A percentile compares a stretch with the other conserved stretches of the same genome.
Evolutionary conservation across 208 protist species (phyloP).

Genomic region (Leishmania lainsoni): DNA sequence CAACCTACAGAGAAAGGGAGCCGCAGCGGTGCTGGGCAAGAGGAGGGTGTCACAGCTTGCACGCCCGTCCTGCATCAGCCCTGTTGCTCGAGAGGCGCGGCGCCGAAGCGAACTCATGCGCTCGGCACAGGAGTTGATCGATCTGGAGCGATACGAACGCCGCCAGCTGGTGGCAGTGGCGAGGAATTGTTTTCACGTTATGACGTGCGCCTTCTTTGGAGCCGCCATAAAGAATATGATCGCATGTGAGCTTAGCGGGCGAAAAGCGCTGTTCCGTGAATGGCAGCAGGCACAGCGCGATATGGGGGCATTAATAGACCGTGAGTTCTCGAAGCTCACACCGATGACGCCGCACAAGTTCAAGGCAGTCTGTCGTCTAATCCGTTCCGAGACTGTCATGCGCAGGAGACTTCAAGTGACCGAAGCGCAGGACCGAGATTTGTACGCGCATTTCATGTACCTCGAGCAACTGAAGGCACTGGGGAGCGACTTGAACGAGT

Average conservation of each 20-base stretch:
- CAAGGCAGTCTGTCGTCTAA: slow-evolving; percentile 14
- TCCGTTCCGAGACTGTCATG: slow-evolving; percentile 7
- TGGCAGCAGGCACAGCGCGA: slow-evolving; percentile 16
- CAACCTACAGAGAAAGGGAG: slow-evolving; percentile 10
- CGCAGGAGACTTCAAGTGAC: slow-evolving; percentile 11
- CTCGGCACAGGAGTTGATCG: neutral
- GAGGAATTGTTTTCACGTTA: neutral
- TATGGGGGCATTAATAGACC: neutral
- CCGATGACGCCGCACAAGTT: slow-evolving; percentile 14
- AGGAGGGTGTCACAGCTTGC: neutral
- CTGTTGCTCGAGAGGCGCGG: neutral
- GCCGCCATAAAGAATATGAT: neutral
- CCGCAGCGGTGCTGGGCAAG: neutral
- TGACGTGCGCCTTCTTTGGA: neutral
- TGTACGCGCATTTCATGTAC: slow-evolving; percentile 17
- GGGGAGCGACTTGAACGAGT: slow-evolving; percentile 11
- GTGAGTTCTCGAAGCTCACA: slow-evolving; percentile 1
- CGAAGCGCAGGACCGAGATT: slow-evolving; percentile 18
- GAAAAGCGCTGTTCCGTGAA: slow-evolving; percentile 15
- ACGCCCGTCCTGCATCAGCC: neutral
- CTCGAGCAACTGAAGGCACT: slow-evolving; percentile 12
- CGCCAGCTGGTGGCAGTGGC: neutral
- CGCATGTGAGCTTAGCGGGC: slow-evolving; percentile 7
- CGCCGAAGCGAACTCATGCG: neutral
- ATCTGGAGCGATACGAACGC: slow-evolving; percentile 1